Evolutionary conservation across 1,284 basidiomycete species (phyloP).

Genomic region (Marasmius sp.): DNA sequence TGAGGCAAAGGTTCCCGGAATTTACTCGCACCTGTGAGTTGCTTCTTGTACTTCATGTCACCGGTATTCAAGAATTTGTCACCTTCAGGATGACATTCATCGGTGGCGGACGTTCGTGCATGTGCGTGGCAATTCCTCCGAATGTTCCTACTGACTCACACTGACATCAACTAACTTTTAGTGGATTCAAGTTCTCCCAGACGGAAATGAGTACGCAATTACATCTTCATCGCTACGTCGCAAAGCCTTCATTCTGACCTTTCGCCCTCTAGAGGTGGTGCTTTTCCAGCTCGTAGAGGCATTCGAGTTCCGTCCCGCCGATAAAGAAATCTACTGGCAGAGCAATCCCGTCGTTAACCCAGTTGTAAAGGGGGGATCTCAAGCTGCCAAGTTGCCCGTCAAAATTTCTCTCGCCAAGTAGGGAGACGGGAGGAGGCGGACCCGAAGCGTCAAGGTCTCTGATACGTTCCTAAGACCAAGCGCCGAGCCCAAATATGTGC

Average conservation of each 20-base stretch:
- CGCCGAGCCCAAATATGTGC: no score
- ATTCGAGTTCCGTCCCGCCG: neutral
- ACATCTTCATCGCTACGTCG: neutral
- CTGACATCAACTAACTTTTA: slow-evolving; percentile 3
- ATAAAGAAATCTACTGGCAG: neutral
- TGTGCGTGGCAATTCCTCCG: slow-evolving; percentile 14
- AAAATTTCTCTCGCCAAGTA: no score
- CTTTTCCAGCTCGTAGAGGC: neutral
- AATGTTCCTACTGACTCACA: neutral
- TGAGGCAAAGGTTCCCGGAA: slow-evolving; percentile 11
- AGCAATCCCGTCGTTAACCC: neutral
- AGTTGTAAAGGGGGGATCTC: neutral
- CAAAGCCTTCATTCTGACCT: slow-evolving; percentile 1
- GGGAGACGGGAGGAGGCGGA: no score
- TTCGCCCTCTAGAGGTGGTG: neutral
- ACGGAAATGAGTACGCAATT: slow-evolving; percentile 30
- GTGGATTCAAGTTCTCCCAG: slow-evolving; percentile 32
- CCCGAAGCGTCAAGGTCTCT: no score
- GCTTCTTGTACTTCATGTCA: neutral
- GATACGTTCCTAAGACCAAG: no score
- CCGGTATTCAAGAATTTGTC: neutral
- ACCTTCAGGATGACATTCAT: slow-evolving; percentile 30
- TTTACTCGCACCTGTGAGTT: slow-evolving; percentile 15
- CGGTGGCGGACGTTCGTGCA: slow-evolving; percentile 29
- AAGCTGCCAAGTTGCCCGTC: no score